Evolutionary conservation across 2,329 filamentous ascomycete genomes (phyloP).

Genomic region (Arthrobotrys sinensis): DNA sequence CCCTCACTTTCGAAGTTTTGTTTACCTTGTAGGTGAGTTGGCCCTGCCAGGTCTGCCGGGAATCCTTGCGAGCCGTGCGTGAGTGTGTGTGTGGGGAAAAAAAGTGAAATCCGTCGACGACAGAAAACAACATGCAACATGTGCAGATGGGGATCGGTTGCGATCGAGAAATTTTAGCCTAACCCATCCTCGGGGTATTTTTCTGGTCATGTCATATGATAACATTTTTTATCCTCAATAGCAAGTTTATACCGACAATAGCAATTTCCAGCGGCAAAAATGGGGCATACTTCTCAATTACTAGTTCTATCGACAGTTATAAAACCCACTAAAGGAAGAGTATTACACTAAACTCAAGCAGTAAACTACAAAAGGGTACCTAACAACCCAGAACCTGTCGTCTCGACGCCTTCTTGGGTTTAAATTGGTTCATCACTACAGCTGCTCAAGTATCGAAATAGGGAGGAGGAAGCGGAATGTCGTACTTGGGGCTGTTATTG

Average conservation of each 20-base stretch:
- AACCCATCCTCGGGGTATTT: not conserved
- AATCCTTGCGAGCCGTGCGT: slow-evolving; percentile 24
- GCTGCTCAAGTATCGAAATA: slow-evolving; percentile 5
- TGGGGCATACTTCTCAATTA: not conserved
- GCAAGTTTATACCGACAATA: not conserved
- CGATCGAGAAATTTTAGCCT: slow-evolving; percentile 12
- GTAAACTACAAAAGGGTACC: slow-evolving; percentile 17
- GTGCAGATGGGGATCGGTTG: slow-evolving; percentile 1
- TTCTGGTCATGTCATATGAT: not conserved
- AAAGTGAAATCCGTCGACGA: not conserved
- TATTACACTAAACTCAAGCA: slow-evolving; percentile 17
- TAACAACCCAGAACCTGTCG: not conserved
- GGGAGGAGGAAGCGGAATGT: slow-evolving; percentile 21
- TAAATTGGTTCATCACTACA: not conserved
- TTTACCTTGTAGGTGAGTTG: slow-evolving; percentile 31
- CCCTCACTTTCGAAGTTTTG: slow-evolving; percentile 9
- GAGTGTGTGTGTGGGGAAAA: slow-evolving; percentile 10
- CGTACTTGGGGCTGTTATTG: not conserved
- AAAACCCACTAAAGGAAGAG: not conserved
- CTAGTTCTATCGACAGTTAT: not conserved
- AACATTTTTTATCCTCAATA: not conserved
- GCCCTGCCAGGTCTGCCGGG: slow-evolving; percentile 8
- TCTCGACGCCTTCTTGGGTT: not conserved
- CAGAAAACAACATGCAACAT: slow-evolving; percentile 9
- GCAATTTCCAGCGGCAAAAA: slow-evolving; percentile 18